These are phyloP conservation scores for Pisolithus microcarpus DNA, from an alignment of 768 basidiomycete species.

Conservation along the genomic window DNA sequence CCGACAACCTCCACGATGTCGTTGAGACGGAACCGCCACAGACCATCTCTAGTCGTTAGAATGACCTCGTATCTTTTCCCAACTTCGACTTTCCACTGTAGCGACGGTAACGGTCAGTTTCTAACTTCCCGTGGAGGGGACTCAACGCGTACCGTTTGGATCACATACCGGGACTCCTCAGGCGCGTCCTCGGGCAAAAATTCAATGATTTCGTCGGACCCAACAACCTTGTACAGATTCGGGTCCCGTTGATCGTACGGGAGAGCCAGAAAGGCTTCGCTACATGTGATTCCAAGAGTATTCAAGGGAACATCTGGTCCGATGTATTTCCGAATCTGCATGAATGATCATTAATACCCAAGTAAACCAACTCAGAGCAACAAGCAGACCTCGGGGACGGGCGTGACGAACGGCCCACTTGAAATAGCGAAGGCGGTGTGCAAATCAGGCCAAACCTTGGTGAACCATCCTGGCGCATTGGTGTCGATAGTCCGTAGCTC, in stretches of 20 bases:
- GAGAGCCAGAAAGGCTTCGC: conserved; percentile 17
- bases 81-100: conserved; percentile 16
- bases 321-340: conserved; percentile 12
- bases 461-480: conserved; percentile 13
- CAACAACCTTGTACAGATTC: conserved; percentile 16
- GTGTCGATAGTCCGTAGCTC: conserved; percentile 10
- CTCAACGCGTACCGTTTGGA: conserved; percentile 10
- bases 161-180: conserved; percentile 15
- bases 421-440: conserved; percentile 13
- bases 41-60: conserved; percentile 19
- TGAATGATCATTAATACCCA: neutral
- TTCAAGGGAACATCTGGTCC: conserved; percentile 15
- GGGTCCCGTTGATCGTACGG: conserved; percentile 18
- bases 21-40: conserved; percentile 18
- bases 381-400: conserved; percentile 14
- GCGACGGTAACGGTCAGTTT: neutral
- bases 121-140: neutral
- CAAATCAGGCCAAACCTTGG: conserved; percentile 15
- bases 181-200: conserved; percentile 13
- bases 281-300: conserved; percentile 17
- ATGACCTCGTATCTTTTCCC: conserved; percentile 15
- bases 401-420: conserved; percentile 17
- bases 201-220: conserved; percentile 19
- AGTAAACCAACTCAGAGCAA: neutral
- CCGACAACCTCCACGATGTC: conserved; percentile 17